phyloP scores from a whole-genome alignment of 2,329 filamentous ascomycete species.

The Stagonosporopsis chrysanthemi region DNA sequence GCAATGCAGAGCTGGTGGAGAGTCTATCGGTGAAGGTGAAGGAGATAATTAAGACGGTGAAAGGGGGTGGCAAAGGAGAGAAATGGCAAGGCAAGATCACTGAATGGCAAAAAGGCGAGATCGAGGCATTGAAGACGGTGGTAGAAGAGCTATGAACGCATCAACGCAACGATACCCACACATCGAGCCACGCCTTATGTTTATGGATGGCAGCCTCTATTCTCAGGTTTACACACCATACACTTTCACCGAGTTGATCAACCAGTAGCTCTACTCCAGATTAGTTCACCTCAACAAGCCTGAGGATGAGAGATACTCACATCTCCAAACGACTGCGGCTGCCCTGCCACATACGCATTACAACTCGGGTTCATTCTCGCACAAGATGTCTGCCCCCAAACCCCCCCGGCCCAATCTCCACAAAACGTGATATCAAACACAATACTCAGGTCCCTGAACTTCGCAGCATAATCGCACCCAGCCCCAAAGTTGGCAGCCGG shows the following conservation, averaged over 20 bases:
- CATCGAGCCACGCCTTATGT: background rate
- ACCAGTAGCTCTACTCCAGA: constrained; percentile 44
- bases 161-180: constrained; percentile 5
- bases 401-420: constrained; percentile 62
- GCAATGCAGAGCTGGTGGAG: constrained; percentile 36
- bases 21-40: constrained; percentile 34
- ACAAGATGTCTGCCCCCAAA: constrained; percentile 49
- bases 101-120: constrained; percentile 44
- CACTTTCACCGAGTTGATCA: constrained; percentile 51
- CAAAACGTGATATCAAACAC: constrained; percentile 63
- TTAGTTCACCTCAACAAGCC: constrained; percentile 18
- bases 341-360: constrained; percentile 48
- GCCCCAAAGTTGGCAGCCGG: constrained; percentile 49
- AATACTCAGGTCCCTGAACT: constrained; percentile 49
- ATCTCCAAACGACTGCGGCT: constrained; percentile 49
- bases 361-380: constrained; percentile 44
- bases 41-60: constrained; percentile 34
- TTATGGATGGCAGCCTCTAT: background rate
- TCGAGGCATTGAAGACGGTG: constrained; percentile 35
- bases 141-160: constrained; percentile 22
- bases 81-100: constrained; percentile 47
- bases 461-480: constrained; percentile 47
- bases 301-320: constrained; percentile 25
- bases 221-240: constrained; percentile 38
- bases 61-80: constrained; percentile 44